A percentile compares a stretch with the other conserved stretches of the same genome.
Evolutionary conservation across 2,329 filamentous ascomycete genomes (phyloP).

Genomic region (Elsinoe perseae): DNA sequence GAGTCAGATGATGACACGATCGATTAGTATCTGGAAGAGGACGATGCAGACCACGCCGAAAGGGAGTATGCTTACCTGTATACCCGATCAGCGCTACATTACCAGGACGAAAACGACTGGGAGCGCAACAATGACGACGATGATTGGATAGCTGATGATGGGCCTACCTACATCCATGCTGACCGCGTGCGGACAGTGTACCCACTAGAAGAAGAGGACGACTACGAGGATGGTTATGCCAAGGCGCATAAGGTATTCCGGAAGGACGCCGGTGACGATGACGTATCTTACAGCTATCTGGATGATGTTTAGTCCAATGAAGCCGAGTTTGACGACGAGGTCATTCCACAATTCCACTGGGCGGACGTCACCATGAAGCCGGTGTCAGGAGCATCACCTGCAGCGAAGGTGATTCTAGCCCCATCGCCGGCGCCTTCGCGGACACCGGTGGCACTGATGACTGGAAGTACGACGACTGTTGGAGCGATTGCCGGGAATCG

Average conservation of each 20-base stretch:
- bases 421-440: neutral
- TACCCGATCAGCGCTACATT: neutral
- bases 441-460: neutral
- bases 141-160: neutral
- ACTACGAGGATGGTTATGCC: neutral
- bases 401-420: neutral
- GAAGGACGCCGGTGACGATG: neutral
- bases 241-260: neutral
- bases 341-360: conserved; percentile 1
- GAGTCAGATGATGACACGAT: neutral
- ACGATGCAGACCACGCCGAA: neutral
- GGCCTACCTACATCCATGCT: neutral
- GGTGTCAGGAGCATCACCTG: neutral
- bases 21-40: neutral
- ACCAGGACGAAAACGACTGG: neutral
- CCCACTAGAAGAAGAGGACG: neutral
- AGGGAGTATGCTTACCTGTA: neutral
- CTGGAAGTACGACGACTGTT: neutral
- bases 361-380: neutral
- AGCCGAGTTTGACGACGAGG: neutral
- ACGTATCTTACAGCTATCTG: neutral
- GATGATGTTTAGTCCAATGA: neutral
- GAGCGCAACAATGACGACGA: neutral
- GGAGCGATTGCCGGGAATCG: neutral
- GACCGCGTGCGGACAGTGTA: neutral